Evolutionary conservation across 2,329 filamentous ascomycete species (phyloP).

Genomic region (Dactylellina drechsleri): DNA sequence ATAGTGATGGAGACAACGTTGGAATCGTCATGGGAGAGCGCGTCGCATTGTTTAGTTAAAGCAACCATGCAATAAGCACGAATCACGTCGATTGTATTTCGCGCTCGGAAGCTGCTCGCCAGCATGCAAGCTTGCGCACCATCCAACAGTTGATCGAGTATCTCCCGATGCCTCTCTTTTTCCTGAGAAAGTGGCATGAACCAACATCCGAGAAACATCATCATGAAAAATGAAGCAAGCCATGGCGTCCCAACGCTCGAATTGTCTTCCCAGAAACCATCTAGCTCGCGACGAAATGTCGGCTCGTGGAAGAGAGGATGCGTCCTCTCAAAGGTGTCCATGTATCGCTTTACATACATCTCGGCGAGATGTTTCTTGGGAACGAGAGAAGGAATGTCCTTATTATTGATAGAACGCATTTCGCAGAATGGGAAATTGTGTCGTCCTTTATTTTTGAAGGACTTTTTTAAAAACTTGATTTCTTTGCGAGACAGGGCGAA

Average conservation of each 20-base stretch:
- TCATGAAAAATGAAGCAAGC: slow-evolving; percentile 47
- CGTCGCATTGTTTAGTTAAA: slow-evolving; percentile 47
- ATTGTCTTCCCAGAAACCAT: slow-evolving; percentile 41
- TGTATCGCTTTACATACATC: slow-evolving; percentile 37
- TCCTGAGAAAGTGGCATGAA: slow-evolving; percentile 37
- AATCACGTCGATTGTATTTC: slow-evolving; percentile 37
- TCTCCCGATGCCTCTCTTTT: slow-evolving; percentile 23
- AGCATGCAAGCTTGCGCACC: slow-evolving; percentile 39
- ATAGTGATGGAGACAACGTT: slow-evolving; percentile 45
- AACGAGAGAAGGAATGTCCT: slow-evolving; percentile 23
- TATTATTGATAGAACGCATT: slow-evolving; percentile 6
- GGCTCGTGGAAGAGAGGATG: slow-evolving; percentile 50
- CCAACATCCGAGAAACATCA: slow-evolving; percentile 53
- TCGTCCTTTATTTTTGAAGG: slow-evolving; percentile 45
- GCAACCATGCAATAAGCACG: slow-evolving; percentile 47
- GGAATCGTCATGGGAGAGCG: slow-evolving; percentile 46
- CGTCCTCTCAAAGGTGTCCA: slow-evolving; percentile 45
- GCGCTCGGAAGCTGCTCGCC: slow-evolving; percentile 17
- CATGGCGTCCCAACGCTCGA: slow-evolving; percentile 15
- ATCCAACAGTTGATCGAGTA: slow-evolving; percentile 34
- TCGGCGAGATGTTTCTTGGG: slow-evolving; percentile 42
- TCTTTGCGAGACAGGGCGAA: slow-evolving; percentile 38
- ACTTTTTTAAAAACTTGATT: slow-evolving; percentile 44
- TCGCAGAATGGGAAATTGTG: slow-evolving; percentile 45
- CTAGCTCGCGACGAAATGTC: slow-evolving; percentile 36